These are phyloP conservation scores for Tuber magnatum DNA, from an alignment of 495 filamentous ascomycete species.

Conservation along the genomic window DNA sequence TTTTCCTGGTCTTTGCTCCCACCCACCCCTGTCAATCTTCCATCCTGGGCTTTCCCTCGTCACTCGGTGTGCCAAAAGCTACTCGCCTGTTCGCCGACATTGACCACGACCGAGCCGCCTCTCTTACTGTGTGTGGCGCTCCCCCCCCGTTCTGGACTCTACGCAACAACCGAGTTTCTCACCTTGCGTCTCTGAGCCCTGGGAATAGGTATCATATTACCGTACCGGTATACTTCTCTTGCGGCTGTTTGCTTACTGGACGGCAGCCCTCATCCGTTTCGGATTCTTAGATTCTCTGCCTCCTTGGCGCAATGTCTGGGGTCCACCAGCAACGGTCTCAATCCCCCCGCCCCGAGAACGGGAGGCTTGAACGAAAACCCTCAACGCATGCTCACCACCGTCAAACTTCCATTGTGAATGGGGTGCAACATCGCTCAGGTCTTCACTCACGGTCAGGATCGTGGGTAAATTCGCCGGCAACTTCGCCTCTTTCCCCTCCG, in stretches of 20 bases:
- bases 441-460: conserved; percentile 69
- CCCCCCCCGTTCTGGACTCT: not conserved
- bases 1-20: not conserved
- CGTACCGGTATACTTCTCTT: not conserved
- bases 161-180: not conserved
- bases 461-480: conserved; percentile 54
- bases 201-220: not conserved
- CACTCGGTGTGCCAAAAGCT: not conserved
- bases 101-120: not conserved
- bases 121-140: not conserved
- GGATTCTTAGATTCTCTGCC: not conserved
- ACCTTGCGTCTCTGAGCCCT: not conserved
- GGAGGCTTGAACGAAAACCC: conserved; percentile 59
- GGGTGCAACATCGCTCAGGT: conserved; percentile 62
- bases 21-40: not conserved
- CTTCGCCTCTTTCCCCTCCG: conserved; percentile 37
- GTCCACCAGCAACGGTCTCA: conserved; percentile 50
- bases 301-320: conserved; percentile 43
- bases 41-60: not conserved
- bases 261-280: not conserved
- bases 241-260: not conserved
- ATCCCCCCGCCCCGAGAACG: conserved; percentile 53
- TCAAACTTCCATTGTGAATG: conserved; percentile 91
- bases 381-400: conserved; percentile 83
- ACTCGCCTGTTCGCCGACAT: not conserved